Evolutionary conservation across 768 basidiomycete species (phyloP), one percentile per base, ranked within the genome.

Genomic region (Auricularia sp.): DNA sequence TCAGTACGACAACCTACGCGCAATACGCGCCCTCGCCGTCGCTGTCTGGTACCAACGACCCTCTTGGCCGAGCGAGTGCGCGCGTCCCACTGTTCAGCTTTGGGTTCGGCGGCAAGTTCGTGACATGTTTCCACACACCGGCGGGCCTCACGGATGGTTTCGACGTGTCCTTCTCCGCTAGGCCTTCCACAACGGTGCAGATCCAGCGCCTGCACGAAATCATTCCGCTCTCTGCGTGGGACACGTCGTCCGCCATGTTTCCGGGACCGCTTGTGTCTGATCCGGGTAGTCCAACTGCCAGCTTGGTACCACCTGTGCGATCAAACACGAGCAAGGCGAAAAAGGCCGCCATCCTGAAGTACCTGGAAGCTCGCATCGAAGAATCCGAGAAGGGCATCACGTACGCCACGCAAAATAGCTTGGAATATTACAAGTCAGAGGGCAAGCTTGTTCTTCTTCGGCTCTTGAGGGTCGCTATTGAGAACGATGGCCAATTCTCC

Each of bases 81-180:
- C 84, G 85, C 43, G 84, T 87, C 8, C 95, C 95, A 0, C 79
- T 97, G 35, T 78, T 95, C 63, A 88, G 85, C 66, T 97, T 98
- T 70, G 96, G 96, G 0, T 94, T 95, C 70, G 93, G 93, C n/a
- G 95, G 95, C 11, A 89, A 88, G 70, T 70, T 98, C 64, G 82
- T 95, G 8, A 87, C 91, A 7, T 95, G 91, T 73, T 97, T 96
- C 78, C 93, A 91, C 68, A 83, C 84, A 36, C 80, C 83, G 62
- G 77, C 82, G 12, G 82, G 84, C 16, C 73, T 88, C 71, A 84
- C 79, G 72, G 85, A 87, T 21, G 87, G 89, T 53, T 87, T 91
- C 72, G 88, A 92, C 73, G 84, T 91, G 60, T 87, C 89, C 1
- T 77, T 91, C 33, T 83, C 87, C 12, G 84, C 86, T 16, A 83